These are phyloP conservation scores for Citeromyces nyonsensis DNA, from an alignment of 805 yeast genomes.

Conservation along the genomic window DNA sequence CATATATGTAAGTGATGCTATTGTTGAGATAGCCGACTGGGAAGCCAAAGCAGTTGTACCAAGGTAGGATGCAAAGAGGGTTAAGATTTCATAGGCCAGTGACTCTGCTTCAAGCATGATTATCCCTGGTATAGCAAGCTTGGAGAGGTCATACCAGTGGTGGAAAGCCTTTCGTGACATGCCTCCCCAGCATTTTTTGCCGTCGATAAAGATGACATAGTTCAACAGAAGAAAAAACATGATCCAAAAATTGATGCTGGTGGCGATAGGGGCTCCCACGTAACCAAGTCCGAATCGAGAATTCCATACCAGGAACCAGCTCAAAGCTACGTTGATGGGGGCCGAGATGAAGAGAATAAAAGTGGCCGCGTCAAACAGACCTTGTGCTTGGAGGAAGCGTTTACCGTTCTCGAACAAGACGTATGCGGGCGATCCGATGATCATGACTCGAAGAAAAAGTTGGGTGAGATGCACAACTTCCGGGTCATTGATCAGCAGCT, in stretches of 20 bases:
- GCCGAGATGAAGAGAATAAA: constrained; percentile 53
- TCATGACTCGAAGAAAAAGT: constrained; percentile 33
- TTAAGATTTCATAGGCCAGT: constrained; percentile 40
- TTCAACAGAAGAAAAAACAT: constrained; percentile 41
- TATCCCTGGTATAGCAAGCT: constrained; percentile 35
- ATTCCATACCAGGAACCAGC: constrained; percentile 55
- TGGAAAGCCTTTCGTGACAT: constrained; percentile 17
- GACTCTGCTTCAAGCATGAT: constrained; percentile 41
- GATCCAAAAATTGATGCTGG: constrained; percentile 54
- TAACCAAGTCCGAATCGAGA: constrained; percentile 34
- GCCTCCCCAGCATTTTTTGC: constrained; percentile 61
- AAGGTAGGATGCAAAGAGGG: constrained; percentile 33
- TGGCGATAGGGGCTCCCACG: constrained; percentile 64
- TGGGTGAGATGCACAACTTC: constrained; percentile 37
- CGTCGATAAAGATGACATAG: constrained; percentile 46
- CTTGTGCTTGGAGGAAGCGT: constrained; percentile 64
- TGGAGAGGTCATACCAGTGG: constrained; percentile 22
- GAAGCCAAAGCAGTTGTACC: constrained; percentile 40
- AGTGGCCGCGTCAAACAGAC: constrained; percentile 68
- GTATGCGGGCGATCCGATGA: constrained; percentile 63
- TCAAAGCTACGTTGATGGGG: constrained; percentile 52
- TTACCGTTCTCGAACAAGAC: constrained; percentile 58
- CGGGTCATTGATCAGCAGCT: constrained; percentile 25
- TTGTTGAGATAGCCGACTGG: constrained; percentile 36
- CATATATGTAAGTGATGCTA: constrained; percentile 35